Evolutionary conservation across 768 basidiomycete species (phyloP), one percentile per base, ranked within the genome.

Genomic region (Crepidotus variabilis): DNA sequence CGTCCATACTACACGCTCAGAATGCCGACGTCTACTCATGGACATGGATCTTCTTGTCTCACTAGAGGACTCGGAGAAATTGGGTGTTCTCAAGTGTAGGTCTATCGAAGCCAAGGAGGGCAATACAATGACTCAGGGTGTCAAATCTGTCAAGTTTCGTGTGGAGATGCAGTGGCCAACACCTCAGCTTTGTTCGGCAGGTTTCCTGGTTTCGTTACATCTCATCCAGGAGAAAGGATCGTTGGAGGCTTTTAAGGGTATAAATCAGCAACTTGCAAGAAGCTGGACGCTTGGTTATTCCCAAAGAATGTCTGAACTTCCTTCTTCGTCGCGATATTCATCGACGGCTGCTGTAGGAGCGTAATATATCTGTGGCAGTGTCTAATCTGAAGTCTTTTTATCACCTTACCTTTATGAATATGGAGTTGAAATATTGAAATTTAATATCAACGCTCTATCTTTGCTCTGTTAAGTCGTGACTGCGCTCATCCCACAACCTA

Each of bases 161-260:
- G 87, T 94, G 34, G 93, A 96, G 66, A 75, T 94, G 62, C 65
- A 65, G 52, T 67, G 68, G 61, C 74, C 73, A 47, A 77, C 81
- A 24, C 63, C 61, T 66, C 59, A 78, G 72, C 47, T 82, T 74
- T 59, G 85, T 78, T 72, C 68, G 33, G 67, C 67, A 48, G 67
- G 70, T 9, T 71, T 67, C 52, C 73, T 78, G 57, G 83, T 88
- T 11, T 75, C 77, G 35, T 69, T 96, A 61, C 75, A 80, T 16
- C 67, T 96, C 51, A 77, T 90, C 13, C 87, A 91, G 61, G 94
- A 97, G 75, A 94, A 87, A 69, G 96, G 96, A 3, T 87, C 94
- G 16, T 75, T 84, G 45, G 90, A 91, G 21, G 86, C 82, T 24
- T 92, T 97, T 75, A 89, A 86, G 70, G 78, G 82, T 51, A 75